phyloP scores from a whole-genome alignment of 2,329 filamentous ascomycete genomes.

The Alternaria dauci region DNA sequence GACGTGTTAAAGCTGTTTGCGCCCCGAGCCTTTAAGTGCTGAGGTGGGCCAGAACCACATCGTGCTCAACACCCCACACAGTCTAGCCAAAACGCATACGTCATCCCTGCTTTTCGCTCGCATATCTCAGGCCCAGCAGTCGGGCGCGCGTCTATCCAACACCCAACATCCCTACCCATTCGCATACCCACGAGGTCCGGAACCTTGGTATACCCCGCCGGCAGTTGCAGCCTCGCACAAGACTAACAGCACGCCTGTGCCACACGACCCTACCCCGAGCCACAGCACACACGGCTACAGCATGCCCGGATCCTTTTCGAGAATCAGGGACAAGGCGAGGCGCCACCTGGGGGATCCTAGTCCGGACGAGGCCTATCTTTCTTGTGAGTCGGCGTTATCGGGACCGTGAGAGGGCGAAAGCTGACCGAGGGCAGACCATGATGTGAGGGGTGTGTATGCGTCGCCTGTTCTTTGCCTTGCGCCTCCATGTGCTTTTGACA shows the following conservation, averaged over 20 bases:
- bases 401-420: not conserved
- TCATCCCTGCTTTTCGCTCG: slow-evolving; percentile 25
- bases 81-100: slow-evolving; percentile 24
- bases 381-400: slow-evolving; percentile 63
- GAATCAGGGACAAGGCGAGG: slow-evolving; percentile 37
- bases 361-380: slow-evolving; percentile 74
- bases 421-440: slow-evolving; percentile 62
- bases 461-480: slow-evolving; percentile 23
- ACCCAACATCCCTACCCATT: slow-evolving; percentile 4
- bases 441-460: slow-evolving; percentile 67
- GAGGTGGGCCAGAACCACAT: not conserved
- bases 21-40: not conserved
- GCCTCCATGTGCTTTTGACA: slow-evolving; percentile 2
- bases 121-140: slow-evolving; percentile 14
- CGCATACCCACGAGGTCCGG: slow-evolving; percentile 5
- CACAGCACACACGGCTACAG: slow-evolving; percentile 10
- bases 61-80: slow-evolving; percentile 8
- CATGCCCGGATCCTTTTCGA: slow-evolving; percentile 35
- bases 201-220: not conserved
- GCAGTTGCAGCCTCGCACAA: slow-evolving; percentile 6
- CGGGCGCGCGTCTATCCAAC: slow-evolving; percentile 18
- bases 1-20: slow-evolving; percentile 1
- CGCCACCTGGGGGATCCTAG: slow-evolving; percentile 42
- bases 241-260: slow-evolving; percentile 5
- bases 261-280: not conserved